Evolutionary conservation across 306 rosid species (phyloP).

Genomic region (Cucurbita maxima): DNA sequence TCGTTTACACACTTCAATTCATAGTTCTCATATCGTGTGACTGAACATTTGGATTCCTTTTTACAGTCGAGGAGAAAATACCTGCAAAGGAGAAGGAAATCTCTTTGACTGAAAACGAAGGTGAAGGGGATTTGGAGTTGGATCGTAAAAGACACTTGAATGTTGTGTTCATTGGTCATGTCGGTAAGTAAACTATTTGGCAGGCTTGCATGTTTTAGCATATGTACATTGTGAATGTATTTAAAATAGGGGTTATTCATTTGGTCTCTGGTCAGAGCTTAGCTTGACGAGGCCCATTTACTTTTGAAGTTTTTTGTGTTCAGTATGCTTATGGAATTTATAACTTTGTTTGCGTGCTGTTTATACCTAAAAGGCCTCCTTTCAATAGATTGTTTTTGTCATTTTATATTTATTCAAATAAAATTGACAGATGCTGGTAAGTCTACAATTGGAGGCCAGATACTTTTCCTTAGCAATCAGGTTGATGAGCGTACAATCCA

Average conservation of each 20-base stretch:
- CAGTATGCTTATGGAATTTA: background rate
- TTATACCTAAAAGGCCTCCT: background rate
- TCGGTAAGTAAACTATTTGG: constrained; percentile 44
- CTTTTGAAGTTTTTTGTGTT: background rate
- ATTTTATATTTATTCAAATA: background rate
- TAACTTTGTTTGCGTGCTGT: background rate
- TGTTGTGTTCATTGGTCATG: constrained; percentile 93
- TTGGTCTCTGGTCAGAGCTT: background rate
- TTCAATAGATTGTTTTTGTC: background rate
- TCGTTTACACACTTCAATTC: background rate
- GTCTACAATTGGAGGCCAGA: constrained; percentile 97
- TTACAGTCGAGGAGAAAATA: constrained; percentile 24
- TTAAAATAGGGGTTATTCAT: background rate
- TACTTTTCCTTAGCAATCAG: constrained; percentile 92
- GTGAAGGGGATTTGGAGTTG: constrained; percentile 16
- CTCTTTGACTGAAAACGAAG: constrained; percentile 16
- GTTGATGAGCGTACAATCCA: constrained; percentile 97
- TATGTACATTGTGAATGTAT: background rate
- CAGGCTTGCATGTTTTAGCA: background rate
- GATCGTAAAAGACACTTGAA: constrained; percentile 63
- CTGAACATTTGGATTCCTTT: constrained; percentile 12
- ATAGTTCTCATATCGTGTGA: background rate
- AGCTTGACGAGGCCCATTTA: background rate
- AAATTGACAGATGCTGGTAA: constrained; percentile 79
- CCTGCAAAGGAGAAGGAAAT: constrained; percentile 23